Evolutionary conservation across 1,139 yeast species (phyloP).

Genomic region (Nakaseomyces uthaithaninus): DNA sequence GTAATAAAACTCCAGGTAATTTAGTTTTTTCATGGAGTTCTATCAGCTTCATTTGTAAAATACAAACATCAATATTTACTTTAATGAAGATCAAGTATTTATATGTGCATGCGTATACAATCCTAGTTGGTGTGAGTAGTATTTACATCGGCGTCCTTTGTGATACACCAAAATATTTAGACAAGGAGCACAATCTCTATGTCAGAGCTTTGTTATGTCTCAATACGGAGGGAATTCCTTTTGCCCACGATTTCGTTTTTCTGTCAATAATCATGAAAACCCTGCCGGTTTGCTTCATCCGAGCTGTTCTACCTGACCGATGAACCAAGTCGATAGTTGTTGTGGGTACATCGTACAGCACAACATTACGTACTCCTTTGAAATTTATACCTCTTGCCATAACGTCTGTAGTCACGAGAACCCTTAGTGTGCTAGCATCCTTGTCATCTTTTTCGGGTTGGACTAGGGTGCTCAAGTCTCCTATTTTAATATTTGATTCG

Average conservation of each 20-base stretch:
- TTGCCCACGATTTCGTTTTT: constrained; percentile 63
- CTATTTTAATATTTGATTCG: constrained; percentile 24
- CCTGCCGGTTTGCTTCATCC: constrained; percentile 84
- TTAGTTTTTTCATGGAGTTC: too few species aligned
- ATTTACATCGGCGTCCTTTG: too few species aligned
- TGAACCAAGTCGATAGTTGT: constrained; percentile 83
- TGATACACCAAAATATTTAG: too few species aligned
- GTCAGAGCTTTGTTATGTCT: constrained; percentile 36
- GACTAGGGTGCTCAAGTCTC: background rate
- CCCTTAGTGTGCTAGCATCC: constrained; percentile 38
- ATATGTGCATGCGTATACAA: too few species aligned
- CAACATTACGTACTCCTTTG: constrained; percentile 69
- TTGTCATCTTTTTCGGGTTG: background rate
- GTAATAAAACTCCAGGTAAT: too few species aligned
- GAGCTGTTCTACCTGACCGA: constrained; percentile 88
- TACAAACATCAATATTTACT: too few species aligned
- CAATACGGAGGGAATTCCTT: constrained; percentile 68
- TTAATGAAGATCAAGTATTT: too few species aligned
- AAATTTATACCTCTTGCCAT: constrained; percentile 88
- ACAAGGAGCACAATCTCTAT: too few species aligned
- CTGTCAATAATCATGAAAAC: constrained; percentile 69
- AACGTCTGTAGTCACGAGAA: constrained; percentile 83
- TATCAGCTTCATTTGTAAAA: too few species aligned
- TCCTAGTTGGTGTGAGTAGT: too few species aligned
- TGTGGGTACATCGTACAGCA: constrained; percentile 77